Conservation (phyloP, 2,329 filamentous ascomycete genomes). For the Didymella arachidicola region DNA sequence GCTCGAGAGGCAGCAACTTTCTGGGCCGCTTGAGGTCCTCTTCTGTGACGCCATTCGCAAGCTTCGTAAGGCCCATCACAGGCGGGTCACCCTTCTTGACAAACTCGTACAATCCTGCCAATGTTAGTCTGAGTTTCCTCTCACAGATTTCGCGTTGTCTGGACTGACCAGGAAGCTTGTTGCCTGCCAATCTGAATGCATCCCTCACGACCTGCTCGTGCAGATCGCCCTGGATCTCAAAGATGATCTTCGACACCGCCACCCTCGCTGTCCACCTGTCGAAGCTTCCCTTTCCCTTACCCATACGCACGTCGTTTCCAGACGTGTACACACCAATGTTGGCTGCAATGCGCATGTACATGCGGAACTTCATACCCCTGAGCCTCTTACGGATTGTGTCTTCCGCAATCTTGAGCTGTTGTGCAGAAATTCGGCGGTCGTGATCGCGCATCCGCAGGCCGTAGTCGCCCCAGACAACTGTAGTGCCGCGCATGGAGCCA, state of each 20-base stretch:
- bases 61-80: constrained; percentile 90
- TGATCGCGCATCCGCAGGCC: constrained; percentile 93
- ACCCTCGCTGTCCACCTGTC: constrained; percentile 95
- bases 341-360: constrained; percentile 90
- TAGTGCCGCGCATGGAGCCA: constrained; percentile 90
- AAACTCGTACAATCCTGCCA: constrained; percentile 82
- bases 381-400: constrained; percentile 90
- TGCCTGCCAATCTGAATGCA: constrained; percentile 90
- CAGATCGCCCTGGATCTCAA: constrained; percentile 88
- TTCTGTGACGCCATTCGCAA: constrained; percentile 79
- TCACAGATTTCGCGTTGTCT: neutral
- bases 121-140: constrained; percentile 2
- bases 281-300: constrained; percentile 97
- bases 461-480: constrained; percentile 95
- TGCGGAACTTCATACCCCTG: constrained; percentile 86
- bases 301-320: constrained; percentile 98
- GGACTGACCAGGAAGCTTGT: constrained; percentile 85
- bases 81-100: constrained; percentile 90
- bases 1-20: constrained; percentile 65
- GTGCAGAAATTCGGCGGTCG: constrained; percentile 86
- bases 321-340: constrained; percentile 95
- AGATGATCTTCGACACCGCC: constrained; percentile 87
- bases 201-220: constrained; percentile 95
- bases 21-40: constrained; percentile 84
- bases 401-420: constrained; percentile 87